Evolutionary conservation across 441 rosid genomes (phyloP).

Genomic region (Gossypium schwendimanii): DNA sequence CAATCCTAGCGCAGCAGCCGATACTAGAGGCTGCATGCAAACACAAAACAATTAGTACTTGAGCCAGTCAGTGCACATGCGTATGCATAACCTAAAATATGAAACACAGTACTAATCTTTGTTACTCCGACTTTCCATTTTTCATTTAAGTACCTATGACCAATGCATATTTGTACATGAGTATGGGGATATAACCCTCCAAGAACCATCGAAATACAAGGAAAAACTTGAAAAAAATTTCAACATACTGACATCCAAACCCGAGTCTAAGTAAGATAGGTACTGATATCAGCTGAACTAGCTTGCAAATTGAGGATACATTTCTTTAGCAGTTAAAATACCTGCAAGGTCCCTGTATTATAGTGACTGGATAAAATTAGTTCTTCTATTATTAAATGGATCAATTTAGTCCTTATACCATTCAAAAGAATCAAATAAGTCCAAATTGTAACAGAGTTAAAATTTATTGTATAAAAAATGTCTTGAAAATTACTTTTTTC

Average conservation of each 20-base stretch:
- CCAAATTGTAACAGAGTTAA: too few species aligned
- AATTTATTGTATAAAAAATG: too few species aligned
- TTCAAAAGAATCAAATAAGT: too few species aligned
- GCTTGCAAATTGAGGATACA: neutral
- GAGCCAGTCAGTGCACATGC: neutral
- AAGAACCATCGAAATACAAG: neutral
- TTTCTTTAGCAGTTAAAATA: neutral
- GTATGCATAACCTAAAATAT: neutral
- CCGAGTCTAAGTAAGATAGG: neutral
- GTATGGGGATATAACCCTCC: neutral
- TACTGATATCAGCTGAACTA: neutral
- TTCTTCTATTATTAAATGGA: too few species aligned
- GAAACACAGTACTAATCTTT: neutral
- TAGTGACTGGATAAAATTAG: too few species aligned
- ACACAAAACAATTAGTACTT: conserved; percentile 10
- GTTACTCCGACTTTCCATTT: neutral
- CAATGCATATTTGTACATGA: neutral
- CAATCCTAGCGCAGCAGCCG: conserved; percentile 93
- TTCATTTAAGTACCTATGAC: neutral
- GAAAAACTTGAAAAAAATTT: neutral
- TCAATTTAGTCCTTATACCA: too few species aligned
- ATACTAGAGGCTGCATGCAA: conserved; percentile 76
- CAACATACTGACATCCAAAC: neutral
- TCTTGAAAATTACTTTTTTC: too few species aligned
- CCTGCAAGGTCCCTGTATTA: too few species aligned